Conservation (phyloP, 768 basidiomycete species). For the Leccinum olivaceopallidum region DNA sequence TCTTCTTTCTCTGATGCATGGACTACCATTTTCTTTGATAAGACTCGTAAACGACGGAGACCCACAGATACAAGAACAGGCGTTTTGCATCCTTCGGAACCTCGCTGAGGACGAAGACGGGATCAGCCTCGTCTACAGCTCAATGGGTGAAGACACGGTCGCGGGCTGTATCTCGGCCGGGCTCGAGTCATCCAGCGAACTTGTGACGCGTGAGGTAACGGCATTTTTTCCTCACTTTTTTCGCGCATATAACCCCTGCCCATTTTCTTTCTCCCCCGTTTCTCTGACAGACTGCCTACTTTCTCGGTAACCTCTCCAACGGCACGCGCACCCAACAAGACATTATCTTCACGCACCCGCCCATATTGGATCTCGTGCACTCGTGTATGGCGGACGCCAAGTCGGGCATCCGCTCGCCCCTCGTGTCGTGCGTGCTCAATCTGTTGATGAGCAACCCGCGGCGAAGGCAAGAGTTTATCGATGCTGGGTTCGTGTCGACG, state of each 20-base stretch:
- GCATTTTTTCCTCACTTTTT: background rate
- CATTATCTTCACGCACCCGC: constrained; percentile 50
- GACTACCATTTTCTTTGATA: background rate
- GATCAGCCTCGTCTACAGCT: constrained; percentile 58
- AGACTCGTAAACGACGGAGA: constrained; percentile 60
- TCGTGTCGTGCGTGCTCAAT: constrained; percentile 58
- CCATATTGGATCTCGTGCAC: constrained; percentile 56
- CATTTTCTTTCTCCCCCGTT: background rate
- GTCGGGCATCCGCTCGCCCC: constrained; percentile 58
- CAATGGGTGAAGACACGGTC: constrained; percentile 48
- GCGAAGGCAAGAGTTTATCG: constrained; percentile 40
- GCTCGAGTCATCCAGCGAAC: constrained; percentile 52
- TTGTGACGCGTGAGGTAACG: constrained; percentile 53
- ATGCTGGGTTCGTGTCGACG: constrained; percentile 46
- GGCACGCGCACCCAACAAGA: constrained; percentile 51
- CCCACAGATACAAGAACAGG: constrained; percentile 66
- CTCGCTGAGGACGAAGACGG: constrained; percentile 65
- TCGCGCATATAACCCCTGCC: background rate
- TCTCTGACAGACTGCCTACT: constrained; percentile 48
- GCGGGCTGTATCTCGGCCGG: constrained; percentile 48
- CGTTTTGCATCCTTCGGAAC: constrained; percentile 64
- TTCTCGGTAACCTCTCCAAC: constrained; percentile 71
- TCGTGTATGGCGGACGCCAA: constrained; percentile 59
- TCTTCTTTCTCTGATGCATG: background rate
- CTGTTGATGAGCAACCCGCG: constrained; percentile 46